phyloP scores from a whole-genome alignment of 164 flowering plant species.

The Dillenia turbinata region DNA sequence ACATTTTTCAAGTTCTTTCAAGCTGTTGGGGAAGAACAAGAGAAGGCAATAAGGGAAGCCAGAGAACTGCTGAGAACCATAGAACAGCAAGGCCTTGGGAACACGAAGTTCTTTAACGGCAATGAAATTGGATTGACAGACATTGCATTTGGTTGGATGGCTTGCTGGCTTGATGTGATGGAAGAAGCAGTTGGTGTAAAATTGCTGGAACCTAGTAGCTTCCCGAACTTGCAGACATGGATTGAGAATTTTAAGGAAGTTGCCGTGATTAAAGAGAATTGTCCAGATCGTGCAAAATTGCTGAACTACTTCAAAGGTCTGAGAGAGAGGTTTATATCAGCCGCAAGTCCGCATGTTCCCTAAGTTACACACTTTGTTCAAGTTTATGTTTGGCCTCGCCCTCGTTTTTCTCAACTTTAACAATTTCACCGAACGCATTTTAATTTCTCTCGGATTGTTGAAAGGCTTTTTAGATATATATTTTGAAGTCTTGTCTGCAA shows the following conservation, averaged over 20 bases:
- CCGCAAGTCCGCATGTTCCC: not conserved
- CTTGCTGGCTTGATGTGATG: conserved; percentile 17
- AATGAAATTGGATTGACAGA: conserved; percentile 30
- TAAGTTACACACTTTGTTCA: too few species aligned
- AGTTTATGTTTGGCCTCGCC: too few species aligned
- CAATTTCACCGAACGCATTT: too few species aligned
- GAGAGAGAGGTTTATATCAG: conserved; percentile 12
- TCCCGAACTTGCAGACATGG: conserved; percentile 35
- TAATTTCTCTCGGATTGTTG: too few species aligned
- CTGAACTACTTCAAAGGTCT: conserved; percentile 7
- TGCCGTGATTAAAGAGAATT: conserved; percentile 27
- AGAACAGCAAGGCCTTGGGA: conserved; percentile 30
- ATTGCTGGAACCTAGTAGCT: conserved; percentile 15
- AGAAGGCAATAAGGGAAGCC: conserved; percentile 26
- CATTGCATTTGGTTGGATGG: conserved; percentile 28
- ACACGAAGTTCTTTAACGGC: conserved; percentile 31
- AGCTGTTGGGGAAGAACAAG: conserved; percentile 27
- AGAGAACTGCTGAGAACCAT: conserved; percentile 19
- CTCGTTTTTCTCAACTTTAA: too few species aligned
- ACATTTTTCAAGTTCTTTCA: conserved; percentile 3
- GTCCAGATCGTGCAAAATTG: conserved; percentile 21
- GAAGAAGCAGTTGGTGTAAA: conserved; percentile 23
- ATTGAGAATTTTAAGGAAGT: conserved; percentile 19
- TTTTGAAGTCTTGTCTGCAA: too few species aligned
- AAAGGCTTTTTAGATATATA: too few species aligned